A percentile compares a stretch with the other conserved stretches of the same genome.
Evolutionary conservation across 345 rosid genomes (phyloP).

Genomic region (Brassica incana): DNA sequence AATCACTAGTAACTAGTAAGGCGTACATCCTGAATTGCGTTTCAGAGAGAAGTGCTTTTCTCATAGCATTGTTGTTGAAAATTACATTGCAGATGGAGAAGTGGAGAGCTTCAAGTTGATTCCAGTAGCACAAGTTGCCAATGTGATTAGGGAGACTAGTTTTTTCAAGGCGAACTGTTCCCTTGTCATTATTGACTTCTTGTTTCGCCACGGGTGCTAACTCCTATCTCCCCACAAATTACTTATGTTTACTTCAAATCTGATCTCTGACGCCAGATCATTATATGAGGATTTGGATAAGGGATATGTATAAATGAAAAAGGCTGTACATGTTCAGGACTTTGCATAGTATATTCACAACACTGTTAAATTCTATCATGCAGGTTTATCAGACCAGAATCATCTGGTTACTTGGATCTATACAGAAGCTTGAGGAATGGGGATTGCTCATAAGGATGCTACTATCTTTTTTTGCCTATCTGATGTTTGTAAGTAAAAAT

Average conservation of each 20-base stretch:
- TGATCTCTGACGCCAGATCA: neutral
- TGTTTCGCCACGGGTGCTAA: conserved; percentile 84
- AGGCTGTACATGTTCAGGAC: neutral
- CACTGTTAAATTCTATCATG: too few relatives aligned
- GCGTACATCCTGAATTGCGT: neutral
- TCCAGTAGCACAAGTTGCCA: conserved; percentile 61
- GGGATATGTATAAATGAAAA: too few relatives aligned
- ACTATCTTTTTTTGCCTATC: neutral
- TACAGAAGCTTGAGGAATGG: conserved; percentile 57
- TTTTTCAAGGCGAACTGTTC: conserved; percentile 87
- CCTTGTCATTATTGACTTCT: conserved; percentile 79
- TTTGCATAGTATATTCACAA: neutral
- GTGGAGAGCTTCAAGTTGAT: conserved; percentile 86
- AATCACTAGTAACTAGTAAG: too few relatives aligned
- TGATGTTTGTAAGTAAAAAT: neutral
- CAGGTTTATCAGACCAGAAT: conserved; percentile 77
- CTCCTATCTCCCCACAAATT: conserved; percentile 29
- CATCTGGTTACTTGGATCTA: conserved; percentile 67
- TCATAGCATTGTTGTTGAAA: conserved; percentile 1
- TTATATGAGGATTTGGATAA: neutral
- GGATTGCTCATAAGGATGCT: conserved; percentile 50
- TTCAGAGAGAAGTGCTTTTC: too few relatives aligned
- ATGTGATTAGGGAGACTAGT: conserved; percentile 60
- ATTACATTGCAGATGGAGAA: conserved; percentile 72
- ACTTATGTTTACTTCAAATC: neutral